These are phyloP conservation scores for Cercophora sp. DNA, from an alignment of 495 filamentous ascomycete genomes.

Conservation along the genomic window DNA sequence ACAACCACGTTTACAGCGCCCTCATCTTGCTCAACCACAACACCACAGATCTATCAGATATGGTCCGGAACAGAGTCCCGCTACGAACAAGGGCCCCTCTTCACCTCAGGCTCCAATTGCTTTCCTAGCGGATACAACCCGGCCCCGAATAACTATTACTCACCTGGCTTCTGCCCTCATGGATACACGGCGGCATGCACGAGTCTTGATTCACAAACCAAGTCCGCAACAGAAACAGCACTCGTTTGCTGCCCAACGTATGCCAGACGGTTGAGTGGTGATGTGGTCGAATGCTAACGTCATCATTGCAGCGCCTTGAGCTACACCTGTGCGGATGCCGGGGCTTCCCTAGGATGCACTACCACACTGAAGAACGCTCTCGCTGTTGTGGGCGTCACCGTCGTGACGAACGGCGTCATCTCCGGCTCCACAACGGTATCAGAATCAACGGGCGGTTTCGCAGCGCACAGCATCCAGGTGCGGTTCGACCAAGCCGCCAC, in stretches of 20 bases:
- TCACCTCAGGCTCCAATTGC: conserved; percentile 19
- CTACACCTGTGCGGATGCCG: conserved; percentile 18
- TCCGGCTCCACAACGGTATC: conserved; percentile 9
- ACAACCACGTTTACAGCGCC: conserved; percentile 29
- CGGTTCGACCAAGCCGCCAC: conserved; percentile 12
- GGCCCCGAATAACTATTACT: conserved; percentile 29
- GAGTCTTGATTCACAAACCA: conserved; percentile 8
- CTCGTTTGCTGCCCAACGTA: conserved; percentile 30
- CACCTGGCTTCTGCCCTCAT: conserved; percentile 27
- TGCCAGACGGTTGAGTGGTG: not conserved
- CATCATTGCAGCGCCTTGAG: conserved; percentile 9
- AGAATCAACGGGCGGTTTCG: conserved; percentile 18
- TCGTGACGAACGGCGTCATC: conserved; percentile 14
- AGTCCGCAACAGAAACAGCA: conserved; percentile 20
- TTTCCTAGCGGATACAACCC: conserved; percentile 28
- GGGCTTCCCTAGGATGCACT: conserved; percentile 23
- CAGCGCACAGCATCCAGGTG: conserved; percentile 26
- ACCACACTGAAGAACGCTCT: conserved; percentile 15
- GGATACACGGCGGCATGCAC: conserved; percentile 32
- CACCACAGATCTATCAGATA: conserved; percentile 25
- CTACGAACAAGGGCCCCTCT: conserved; percentile 29
- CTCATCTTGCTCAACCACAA: conserved; percentile 22
- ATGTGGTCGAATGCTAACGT: not conserved
- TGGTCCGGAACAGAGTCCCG: conserved; percentile 11
- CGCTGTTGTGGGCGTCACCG: conserved; percentile 16